Evolutionary conservation across 2,329 filamentous ascomycete species (phyloP).

Genomic region (Cercospora nicotianae): DNA sequence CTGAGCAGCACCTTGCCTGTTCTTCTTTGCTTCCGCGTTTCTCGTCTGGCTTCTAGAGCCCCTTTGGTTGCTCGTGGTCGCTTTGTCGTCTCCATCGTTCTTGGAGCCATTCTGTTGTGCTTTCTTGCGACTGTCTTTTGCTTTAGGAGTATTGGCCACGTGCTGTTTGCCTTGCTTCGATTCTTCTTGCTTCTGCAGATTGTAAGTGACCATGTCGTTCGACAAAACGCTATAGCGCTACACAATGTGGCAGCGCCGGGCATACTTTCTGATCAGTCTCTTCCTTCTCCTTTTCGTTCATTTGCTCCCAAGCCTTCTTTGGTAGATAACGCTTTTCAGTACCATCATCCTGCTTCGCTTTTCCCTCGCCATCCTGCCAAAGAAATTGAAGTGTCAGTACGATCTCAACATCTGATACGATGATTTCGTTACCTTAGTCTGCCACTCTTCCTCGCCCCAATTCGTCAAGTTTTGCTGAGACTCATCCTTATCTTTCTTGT

Average conservation of each 20-base stretch:
- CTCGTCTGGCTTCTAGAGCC: conserved; percentile 32
- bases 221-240: background rate
- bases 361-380: conserved; percentile 43
- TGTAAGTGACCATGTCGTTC: background rate
- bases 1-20: background rate
- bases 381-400: conserved; percentile 49
- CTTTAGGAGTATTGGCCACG: conserved; percentile 47
- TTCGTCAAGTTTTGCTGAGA: conserved; percentile 48
- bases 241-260: too few species aligned
- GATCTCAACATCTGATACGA: conserved; percentile 20
- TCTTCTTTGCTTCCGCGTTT: conserved; percentile 16
- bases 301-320: conserved; percentile 52
- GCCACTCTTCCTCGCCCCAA: conserved; percentile 53
- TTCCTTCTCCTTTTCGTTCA: conserved; percentile 49
- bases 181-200: conserved; percentile 36
- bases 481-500: conserved; percentile 46
- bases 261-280: conserved; percentile 41
- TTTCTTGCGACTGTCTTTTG: conserved; percentile 44
- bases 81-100: conserved; percentile 18
- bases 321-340: conserved; percentile 49
- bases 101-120: conserved; percentile 33
- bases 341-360: conserved; percentile 48
- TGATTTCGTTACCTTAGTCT: conserved; percentile 41
- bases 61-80: conserved; percentile 34
- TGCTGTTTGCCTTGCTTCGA: conserved; percentile 47